Percentiles rank a stretch among this genome's conserved stretches.
Conservation (phyloP, 352 stramenopile species). For the Phytophthora hybrid region DNA sequence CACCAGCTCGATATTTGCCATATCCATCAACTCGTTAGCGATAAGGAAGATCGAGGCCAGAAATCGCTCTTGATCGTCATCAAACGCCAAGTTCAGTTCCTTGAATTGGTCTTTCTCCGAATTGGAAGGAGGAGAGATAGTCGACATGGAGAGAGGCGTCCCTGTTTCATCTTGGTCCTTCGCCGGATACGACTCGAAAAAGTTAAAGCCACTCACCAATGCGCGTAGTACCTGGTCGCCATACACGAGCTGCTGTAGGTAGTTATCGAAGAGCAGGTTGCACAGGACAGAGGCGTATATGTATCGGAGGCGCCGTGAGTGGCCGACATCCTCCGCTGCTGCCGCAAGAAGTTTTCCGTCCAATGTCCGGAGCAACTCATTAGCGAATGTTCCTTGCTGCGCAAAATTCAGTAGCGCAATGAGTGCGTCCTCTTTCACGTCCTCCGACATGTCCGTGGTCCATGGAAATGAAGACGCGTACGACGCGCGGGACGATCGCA, state of each 20-base stretch:
- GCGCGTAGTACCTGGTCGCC: slow-evolving; percentile 61
- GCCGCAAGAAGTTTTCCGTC: slow-evolving; percentile 62
- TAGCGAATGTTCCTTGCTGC: slow-evolving; percentile 49
- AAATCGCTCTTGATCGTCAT: slow-evolving; percentile 75
- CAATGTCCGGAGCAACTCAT: slow-evolving; percentile 63
- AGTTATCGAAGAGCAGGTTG: slow-evolving; percentile 76
- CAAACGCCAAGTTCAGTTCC: slow-evolving; percentile 55
- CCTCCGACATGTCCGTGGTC: slow-evolving; percentile 45
- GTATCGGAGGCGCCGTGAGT: slow-evolving; percentile 62
- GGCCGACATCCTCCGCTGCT: slow-evolving; percentile 45
- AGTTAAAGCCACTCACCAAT: slow-evolving; percentile 66
- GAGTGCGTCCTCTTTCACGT: slow-evolving; percentile 73
- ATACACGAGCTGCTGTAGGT: slow-evolving; percentile 71
- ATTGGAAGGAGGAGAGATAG: not conserved
- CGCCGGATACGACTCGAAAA: slow-evolving; percentile 18
- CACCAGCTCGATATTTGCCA: slow-evolving; percentile 66
- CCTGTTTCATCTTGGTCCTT: not conserved
- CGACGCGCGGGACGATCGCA: slow-evolving; percentile 12
- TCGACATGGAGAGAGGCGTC: not conserved
- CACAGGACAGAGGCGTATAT: slow-evolving; percentile 69
- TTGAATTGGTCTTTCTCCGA: slow-evolving; percentile 39
- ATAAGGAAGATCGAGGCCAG: slow-evolving; percentile 73
- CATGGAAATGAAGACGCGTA: slow-evolving; percentile 32
- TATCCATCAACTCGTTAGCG: slow-evolving; percentile 68
- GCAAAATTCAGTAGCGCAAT: slow-evolving; percentile 75